A percentile compares a stretch with the other conserved stretches of the same genome.
These are phyloP conservation scores for Trypanosoma caninum DNA, from an alignment of 208 protist genomes.

Conservation along the genomic window DNA sequence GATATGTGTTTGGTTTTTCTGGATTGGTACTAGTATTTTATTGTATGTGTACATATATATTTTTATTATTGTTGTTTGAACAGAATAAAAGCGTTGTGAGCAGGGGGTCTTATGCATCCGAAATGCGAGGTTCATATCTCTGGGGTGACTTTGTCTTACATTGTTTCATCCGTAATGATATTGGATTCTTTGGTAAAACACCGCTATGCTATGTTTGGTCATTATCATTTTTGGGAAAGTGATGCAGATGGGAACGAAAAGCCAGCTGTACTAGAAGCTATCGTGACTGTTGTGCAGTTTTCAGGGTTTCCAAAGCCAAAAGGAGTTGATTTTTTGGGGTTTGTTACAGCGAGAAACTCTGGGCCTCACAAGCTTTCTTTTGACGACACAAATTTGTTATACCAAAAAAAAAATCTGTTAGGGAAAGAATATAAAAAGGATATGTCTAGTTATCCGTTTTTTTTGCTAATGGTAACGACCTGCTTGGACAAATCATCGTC, in stretches of 20 bases:
- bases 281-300: slow-evolving; percentile 32
- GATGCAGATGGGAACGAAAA: slow-evolving; percentile 36
- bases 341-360: slow-evolving; percentile 36
- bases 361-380: slow-evolving; percentile 64
- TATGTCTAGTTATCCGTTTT: slow-evolving; percentile 3
- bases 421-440: not conserved
- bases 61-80: slow-evolving; percentile 10
- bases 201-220: slow-evolving; percentile 35
- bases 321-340: slow-evolving; percentile 23
- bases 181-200: slow-evolving; percentile 18
- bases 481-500: slow-evolving; percentile 1
- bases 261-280: slow-evolving; percentile 21
- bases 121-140: slow-evolving; percentile 42
- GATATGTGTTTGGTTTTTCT: not conserved
- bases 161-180: slow-evolving; percentile 34
- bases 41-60: not conserved
- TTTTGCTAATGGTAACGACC: slow-evolving; percentile 45
- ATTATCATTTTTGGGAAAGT: slow-evolving; percentile 23
- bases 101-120: slow-evolving; percentile 1
- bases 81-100: not conserved
- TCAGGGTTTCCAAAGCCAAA: not conserved
- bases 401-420: slow-evolving; percentile 3
- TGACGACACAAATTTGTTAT: slow-evolving; percentile 28
- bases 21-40: not conserved
- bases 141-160: slow-evolving; percentile 40